phyloP scores from a whole-genome alignment of 345 rosid genomes.

The Dimocarpus longan region DNA sequence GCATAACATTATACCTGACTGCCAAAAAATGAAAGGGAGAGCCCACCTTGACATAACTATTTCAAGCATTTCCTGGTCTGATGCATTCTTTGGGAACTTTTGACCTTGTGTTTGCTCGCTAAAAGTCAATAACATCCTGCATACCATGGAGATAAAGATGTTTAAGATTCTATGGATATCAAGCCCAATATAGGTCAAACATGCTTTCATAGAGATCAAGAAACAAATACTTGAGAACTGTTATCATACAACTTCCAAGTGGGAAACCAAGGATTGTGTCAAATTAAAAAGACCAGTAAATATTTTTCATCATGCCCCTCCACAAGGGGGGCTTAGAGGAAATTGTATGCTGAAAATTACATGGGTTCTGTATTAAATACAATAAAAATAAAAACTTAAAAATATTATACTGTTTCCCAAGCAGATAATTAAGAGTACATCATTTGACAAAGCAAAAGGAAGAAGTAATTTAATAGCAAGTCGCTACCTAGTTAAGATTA shows the following conservation, averaged over 20 bases:
- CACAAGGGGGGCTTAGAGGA: neutral
- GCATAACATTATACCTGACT: slow-evolving; percentile 9
- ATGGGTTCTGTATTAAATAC: neutral
- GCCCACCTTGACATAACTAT: slow-evolving; percentile 81
- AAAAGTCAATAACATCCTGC: slow-evolving; percentile 90
- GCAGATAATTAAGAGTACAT: neutral
- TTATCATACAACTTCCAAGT: neutral
- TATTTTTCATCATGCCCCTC: neutral
- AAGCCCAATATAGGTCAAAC: neutral
- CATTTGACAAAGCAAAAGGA: neutral
- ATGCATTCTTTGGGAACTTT: slow-evolving; percentile 69
- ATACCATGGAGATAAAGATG: slow-evolving; percentile 26
- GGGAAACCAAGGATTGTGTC: neutral
- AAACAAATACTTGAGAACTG: neutral
- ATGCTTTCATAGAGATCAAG: neutral
- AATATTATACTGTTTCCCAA: neutral
- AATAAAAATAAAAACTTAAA: too few relatives aligned
- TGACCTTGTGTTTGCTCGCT: slow-evolving; percentile 80
- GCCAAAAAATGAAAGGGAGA: slow-evolving; percentile 16
- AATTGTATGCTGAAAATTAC: neutral
- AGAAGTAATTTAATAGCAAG: neutral
- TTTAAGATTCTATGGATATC: neutral
- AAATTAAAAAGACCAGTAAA: neutral
- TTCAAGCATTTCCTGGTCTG: slow-evolving; percentile 93
- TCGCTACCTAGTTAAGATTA: neutral